Evolutionary conservation across 1,284 basidiomycete genomes (phyloP).

Genomic region (Stygiomarasmius scandens): DNA sequence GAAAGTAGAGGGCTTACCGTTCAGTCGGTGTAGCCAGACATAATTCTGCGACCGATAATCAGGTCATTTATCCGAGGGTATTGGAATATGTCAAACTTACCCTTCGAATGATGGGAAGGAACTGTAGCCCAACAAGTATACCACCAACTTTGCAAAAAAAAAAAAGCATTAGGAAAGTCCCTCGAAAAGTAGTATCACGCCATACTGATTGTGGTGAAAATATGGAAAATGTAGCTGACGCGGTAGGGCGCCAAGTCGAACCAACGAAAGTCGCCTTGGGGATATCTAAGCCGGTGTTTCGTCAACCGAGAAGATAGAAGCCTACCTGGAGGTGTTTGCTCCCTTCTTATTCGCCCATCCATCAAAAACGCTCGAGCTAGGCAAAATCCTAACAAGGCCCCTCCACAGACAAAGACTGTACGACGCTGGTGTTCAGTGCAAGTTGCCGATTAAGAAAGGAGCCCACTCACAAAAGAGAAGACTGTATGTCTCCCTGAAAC

Average conservation of each 20-base stretch:
- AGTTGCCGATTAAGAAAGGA: not conserved
- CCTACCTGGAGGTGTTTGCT: constrained; percentile 21
- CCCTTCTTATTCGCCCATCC: constrained; percentile 15
- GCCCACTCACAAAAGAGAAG: constrained; percentile 22
- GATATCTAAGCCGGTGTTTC: too few relatives aligned
- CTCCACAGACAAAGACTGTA: constrained; percentile 28
- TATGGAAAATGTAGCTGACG: constrained; percentile 27
- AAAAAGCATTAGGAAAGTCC: not conserved
- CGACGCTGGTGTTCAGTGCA: not conserved
- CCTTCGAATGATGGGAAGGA: constrained; percentile 28
- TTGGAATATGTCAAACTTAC: constrained; percentile 16
- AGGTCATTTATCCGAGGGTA: not conserved
- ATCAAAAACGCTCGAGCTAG: constrained; percentile 24
- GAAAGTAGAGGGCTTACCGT: constrained; percentile 16
- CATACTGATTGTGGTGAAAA: constrained; percentile 28
- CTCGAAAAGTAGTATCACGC: not conserved
- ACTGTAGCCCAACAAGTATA: constrained; percentile 25
- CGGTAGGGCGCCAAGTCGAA: constrained; percentile 23
- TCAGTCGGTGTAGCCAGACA: constrained; percentile 25
- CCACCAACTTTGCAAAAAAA: constrained; percentile 24
- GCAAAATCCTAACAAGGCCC: constrained; percentile 28
- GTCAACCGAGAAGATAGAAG: not conserved
- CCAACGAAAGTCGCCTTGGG: constrained; percentile 33
- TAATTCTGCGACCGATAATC: constrained; percentile 16
- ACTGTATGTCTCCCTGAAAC: constrained; percentile 28